phyloP scores from a whole-genome alignment of 2,329 filamentous ascomycete species.

The Chrysoporthe puriensis region DNA sequence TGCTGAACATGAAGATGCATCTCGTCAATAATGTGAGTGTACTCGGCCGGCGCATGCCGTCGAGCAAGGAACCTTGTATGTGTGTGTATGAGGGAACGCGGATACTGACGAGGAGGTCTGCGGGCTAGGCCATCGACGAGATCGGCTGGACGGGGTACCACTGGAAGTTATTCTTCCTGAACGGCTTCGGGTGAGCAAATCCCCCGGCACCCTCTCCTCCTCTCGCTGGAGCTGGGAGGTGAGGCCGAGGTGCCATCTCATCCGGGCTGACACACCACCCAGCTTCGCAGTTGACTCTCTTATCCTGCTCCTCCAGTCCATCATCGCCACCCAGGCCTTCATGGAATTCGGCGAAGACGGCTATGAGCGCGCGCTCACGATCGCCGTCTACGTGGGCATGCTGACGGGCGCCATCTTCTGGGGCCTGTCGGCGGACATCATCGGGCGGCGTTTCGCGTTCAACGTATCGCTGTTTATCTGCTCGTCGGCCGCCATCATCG shows the following conservation, averaged over 20 bases:
- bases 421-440: slow-evolving; percentile 69
- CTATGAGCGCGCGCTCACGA: slow-evolving; percentile 61
- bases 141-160: slow-evolving; percentile 65
- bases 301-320: slow-evolving; percentile 60
- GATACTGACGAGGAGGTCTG: slow-evolving; percentile 32
- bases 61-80: too few relatives aligned
- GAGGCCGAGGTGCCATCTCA: too few relatives aligned
- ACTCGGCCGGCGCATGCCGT: too few relatives aligned
- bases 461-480: slow-evolving; percentile 68
- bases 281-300: slow-evolving; percentile 54
- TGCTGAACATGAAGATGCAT: slow-evolving; percentile 59
- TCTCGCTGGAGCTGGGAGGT: too few relatives aligned
- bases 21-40: slow-evolving; percentile 54
- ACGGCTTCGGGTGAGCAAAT: slow-evolving; percentile 57
- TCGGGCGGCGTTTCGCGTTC: slow-evolving; percentile 70
- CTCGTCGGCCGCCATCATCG: slow-evolving; percentile 60
- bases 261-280: not conserved
- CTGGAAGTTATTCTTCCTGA: slow-evolving; percentile 63
- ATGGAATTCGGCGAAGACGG: slow-evolving; percentile 60
- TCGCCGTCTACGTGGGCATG: slow-evolving; percentile 63
- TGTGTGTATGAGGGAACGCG: not conserved
- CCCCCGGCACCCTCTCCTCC: not conserved
- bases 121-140: slow-evolving; percentile 51
- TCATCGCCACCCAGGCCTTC: slow-evolving; percentile 62
- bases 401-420: slow-evolving; percentile 66